Base-by-base conservation (phyloP, 345 rosid genomes). In the Clarkia xantiana region DNA sequence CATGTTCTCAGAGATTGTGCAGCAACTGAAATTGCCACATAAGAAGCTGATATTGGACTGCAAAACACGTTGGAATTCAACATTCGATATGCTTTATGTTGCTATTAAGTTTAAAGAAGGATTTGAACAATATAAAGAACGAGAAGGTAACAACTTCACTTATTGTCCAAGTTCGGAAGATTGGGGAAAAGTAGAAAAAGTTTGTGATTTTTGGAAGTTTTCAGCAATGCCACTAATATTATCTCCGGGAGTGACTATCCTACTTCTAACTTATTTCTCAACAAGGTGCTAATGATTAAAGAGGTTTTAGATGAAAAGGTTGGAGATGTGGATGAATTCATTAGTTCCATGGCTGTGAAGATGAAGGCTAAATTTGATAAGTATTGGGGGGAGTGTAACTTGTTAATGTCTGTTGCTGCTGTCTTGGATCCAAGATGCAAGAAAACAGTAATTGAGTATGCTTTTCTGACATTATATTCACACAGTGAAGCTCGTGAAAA, bases 131-230 rank as follows among this genome's bases (percentile, higher is more conserved):
- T 51, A 15, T 9, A 16, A 10, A 42, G 49, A 59, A 6, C 4
- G 44, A 6, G 49, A n/a, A n/a, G n/a, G n/a, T n/a, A 50, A 20
- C 5, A 10, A 11, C 36, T 51, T 14, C 44, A 10, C 14, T 15
- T 50, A 18, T 44, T 59, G 29, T 34, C 56, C 56, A 15, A 59
- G 52, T 23, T 23, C 12, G 11, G 50, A 59, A 34, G 62, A 51
- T 51, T 59, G 51, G 56, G 15, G 3, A 0, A 55, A 55, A 16
- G 59, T 55, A 8, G 52, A 55, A 17, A 9, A 16, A 25, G 9
- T 55, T 43, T 44, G 51, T 45, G 4, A 55, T 11, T 42, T 11
- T 22, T 54, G 8, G 16, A 44, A 40, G 46, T 52, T 7, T 52
- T 52, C 3, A 52, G 13, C 19, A 7, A 7, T 14, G 29, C 10